These are phyloP conservation scores for Alternaria brassicicola DNA, from an alignment of 2,329 filamentous ascomycete species.

Conservation along the genomic window DNA sequence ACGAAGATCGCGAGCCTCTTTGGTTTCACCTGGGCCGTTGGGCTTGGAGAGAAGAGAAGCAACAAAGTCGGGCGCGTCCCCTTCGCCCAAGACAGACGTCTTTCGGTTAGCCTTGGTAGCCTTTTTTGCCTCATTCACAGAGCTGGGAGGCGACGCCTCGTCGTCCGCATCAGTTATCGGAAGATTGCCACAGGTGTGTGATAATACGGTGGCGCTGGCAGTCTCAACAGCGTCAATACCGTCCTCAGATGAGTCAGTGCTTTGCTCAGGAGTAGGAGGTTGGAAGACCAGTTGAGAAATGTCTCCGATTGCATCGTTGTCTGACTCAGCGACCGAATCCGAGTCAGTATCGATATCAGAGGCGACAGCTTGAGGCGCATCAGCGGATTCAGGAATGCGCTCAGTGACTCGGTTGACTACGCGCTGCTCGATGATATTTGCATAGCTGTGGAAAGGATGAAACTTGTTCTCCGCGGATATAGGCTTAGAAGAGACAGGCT, in stretches of 20 bases:
- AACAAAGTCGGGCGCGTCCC: background rate
- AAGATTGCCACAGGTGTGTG: background rate
- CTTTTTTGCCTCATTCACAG: background rate
- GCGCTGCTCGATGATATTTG: background rate
- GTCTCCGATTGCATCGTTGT: background rate
- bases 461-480: background rate
- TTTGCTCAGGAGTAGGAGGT: background rate
- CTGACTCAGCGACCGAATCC: background rate
- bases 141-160: background rate
- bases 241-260: background rate
- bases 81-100: background rate
- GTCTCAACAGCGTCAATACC: fast-evolving
- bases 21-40: background rate
- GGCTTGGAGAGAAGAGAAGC: background rate
- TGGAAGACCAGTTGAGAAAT: background rate
- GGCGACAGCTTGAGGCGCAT: background rate
- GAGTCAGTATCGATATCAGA: background rate
- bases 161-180: background rate
- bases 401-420: background rate
- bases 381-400: background rate
- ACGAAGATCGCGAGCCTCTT: background rate
- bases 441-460: background rate
- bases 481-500: no score
- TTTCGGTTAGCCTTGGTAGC: background rate
- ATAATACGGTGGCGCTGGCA: background rate